phyloP scores from a whole-genome alignment of 805 yeast species.

The Wickerhamomyces rabaulensis region DNA sequence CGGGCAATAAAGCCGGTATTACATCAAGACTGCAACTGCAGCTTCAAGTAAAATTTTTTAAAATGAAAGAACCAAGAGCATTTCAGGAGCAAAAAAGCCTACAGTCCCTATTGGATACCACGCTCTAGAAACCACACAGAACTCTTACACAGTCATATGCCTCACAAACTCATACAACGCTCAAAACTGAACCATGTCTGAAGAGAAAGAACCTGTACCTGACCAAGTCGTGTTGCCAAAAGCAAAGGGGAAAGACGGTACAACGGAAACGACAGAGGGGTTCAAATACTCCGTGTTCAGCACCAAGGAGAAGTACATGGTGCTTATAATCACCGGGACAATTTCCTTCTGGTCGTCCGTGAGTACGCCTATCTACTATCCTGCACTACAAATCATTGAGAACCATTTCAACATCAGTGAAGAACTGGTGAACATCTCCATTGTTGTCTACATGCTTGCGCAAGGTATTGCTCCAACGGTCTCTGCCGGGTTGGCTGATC shows the following conservation, averaged over 20 bases:
- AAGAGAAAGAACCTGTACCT: neutral
- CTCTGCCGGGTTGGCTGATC: slow-evolving; percentile 65
- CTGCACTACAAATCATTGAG: slow-evolving; percentile 60
- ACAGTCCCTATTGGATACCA: no score
- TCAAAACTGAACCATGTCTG: neutral
- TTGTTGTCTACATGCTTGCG: slow-evolving; percentile 68
- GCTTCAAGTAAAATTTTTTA: no score
- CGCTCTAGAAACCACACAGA: no score
- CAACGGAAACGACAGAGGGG: neutral
- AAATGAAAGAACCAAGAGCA: no score
- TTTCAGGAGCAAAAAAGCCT: no score
- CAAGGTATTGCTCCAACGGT: slow-evolving; percentile 77
- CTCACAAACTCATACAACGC: no score
- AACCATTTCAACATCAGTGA: slow-evolving; percentile 48
- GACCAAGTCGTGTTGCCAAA: neutral
- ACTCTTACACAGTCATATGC: no score
- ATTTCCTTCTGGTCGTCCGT: slow-evolving; percentile 65
- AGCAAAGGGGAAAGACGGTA: no score
- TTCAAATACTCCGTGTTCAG: slow-evolving; percentile 23
- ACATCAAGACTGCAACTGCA: no score
- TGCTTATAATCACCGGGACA: slow-evolving; percentile 37
- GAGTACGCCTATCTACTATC: slow-evolving; percentile 76
- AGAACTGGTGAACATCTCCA: slow-evolving; percentile 60
- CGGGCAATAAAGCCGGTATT: no score
- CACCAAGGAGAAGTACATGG: slow-evolving; percentile 32